Conservation (phyloP, 2,329 filamentous ascomycete genomes). For the Aspergillus japonicus region DNA sequence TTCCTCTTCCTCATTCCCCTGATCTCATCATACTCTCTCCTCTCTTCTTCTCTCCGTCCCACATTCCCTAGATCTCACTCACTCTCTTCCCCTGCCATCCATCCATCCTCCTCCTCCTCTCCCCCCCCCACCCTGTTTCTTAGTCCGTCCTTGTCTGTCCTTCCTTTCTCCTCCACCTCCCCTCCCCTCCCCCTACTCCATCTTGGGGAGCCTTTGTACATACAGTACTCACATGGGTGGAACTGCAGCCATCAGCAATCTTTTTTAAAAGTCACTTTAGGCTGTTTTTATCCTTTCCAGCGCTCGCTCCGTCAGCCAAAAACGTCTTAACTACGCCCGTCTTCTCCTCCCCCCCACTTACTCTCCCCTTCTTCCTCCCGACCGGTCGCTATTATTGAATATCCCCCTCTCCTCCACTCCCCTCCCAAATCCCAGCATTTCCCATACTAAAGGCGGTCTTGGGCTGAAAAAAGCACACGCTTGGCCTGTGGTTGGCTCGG, state of each 20-base stretch:
- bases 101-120: not conserved
- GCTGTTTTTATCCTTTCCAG: constrained; percentile 18
- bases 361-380: constrained; percentile 23
- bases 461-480: constrained; percentile 11
- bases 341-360: constrained; percentile 7
- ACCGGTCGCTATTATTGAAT: constrained; percentile 17
- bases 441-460: constrained; percentile 8
- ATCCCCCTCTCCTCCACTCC: constrained; percentile 15
- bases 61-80: constrained; percentile 1
- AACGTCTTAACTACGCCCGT: not conserved
- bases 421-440: constrained; percentile 10
- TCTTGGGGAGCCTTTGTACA: not conserved
- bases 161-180: not conserved
- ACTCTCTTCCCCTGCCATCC: not conserved
- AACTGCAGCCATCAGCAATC: constrained; percentile 10
- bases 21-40: constrained; percentile 8
- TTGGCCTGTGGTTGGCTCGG: constrained; percentile 13
- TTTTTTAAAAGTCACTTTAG: constrained; percentile 12
- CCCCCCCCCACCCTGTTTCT: not conserved
- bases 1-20: not conserved
- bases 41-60: constrained; percentile 11
- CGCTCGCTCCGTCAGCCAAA: constrained; percentile 23
- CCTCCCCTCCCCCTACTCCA: not conserved
- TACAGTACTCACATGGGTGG: constrained; percentile 17
- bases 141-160: not conserved